A percentile compares a stretch with the other conserved stretches of the same genome.
phyloP scores from a whole-genome alignment of 352 stramenopile species.

The Saprolegnia parasitica region DNA sequence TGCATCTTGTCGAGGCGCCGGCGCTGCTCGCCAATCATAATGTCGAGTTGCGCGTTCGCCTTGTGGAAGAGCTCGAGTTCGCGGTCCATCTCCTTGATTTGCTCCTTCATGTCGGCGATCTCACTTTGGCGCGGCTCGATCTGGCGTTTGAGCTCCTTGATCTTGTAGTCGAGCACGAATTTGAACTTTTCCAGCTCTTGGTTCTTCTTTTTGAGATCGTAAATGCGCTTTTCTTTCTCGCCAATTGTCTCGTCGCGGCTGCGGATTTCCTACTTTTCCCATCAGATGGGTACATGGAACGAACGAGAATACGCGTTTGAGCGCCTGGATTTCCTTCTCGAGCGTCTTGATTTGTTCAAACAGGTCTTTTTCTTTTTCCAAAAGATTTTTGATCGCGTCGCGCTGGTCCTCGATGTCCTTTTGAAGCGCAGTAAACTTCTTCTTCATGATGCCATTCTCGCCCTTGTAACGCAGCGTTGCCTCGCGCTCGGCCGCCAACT shows the following conservation, averaged over 20 bases:
- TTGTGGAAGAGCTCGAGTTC: constrained; percentile 95
- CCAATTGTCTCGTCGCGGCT: constrained; percentile 92
- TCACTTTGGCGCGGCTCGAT: constrained; percentile 93
- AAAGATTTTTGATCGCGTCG: constrained; percentile 82
- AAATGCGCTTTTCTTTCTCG: constrained; percentile 94
- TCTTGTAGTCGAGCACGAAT: constrained; percentile 96
- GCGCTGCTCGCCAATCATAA: constrained; percentile 90
- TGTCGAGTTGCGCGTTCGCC: constrained; percentile 87
- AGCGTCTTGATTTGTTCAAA: constrained; percentile 79
- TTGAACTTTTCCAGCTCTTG: constrained; percentile 96
- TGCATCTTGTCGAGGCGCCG: constrained; percentile 86
- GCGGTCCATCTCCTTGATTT: constrained; percentile 95
- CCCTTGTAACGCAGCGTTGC: constrained; percentile 85
- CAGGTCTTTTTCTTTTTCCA: constrained; percentile 85
- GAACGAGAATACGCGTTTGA: no score
- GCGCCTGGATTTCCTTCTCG: constrained; percentile 89
- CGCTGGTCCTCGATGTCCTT: constrained; percentile 91
- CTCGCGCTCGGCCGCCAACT: constrained; percentile 79
- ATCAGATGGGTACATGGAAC: no score
- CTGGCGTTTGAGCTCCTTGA: constrained; percentile 94
- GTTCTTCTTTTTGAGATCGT: constrained; percentile 94
- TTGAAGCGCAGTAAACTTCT: constrained; percentile 86
- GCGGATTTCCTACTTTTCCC: constrained; percentile 94
- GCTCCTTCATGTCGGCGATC: constrained; percentile 90
- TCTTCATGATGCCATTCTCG: constrained; percentile 93